Conservation (phyloP, 106 monocot species). For the Triglochin maritima region DNA sequence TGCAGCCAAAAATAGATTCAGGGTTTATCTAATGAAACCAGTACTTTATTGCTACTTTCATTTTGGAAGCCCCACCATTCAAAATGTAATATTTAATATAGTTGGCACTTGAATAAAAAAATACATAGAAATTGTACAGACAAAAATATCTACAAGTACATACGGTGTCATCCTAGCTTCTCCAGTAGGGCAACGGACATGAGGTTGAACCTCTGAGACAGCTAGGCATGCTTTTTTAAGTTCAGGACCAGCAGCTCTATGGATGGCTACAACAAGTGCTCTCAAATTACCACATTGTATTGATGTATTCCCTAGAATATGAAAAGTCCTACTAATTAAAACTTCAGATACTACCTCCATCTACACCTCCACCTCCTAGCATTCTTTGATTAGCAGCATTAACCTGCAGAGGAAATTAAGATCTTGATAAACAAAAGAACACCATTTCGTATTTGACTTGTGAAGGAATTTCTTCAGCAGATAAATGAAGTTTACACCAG, state of each 20-base stretch:
- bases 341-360: conserved; percentile 47
- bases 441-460: too few relatives aligned
- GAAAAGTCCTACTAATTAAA: too few relatives aligned
- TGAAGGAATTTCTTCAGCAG: too few relatives aligned
- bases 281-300: neutral
- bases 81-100: too few relatives aligned
- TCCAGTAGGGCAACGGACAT: conserved; percentile 80
- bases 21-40: too few relatives aligned
- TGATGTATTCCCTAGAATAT: too few relatives aligned
- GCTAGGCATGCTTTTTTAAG: conserved; percentile 48
- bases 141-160: conserved; percentile 4
- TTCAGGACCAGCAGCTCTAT: conserved; percentile 87
- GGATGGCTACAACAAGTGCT: conserved; percentile 46
- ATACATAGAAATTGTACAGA: neutral
- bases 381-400: conserved; percentile 55
- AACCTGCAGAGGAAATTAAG: too few relatives aligned
- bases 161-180: conserved; percentile 92
- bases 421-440: too few relatives aligned
- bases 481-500: too few relatives aligned
- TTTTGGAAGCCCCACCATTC: neutral
- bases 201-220: conserved; percentile 55
- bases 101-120: neutral
- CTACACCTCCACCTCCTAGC: conserved; percentile 91
- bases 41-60: neutral
- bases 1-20: too few relatives aligned